Evolutionary conservation across 768 basidiomycete genomes (phyloP), one percentile per base, ranked within the genome.

Genomic region (Tubosaeta brunneosetosa): DNA sequence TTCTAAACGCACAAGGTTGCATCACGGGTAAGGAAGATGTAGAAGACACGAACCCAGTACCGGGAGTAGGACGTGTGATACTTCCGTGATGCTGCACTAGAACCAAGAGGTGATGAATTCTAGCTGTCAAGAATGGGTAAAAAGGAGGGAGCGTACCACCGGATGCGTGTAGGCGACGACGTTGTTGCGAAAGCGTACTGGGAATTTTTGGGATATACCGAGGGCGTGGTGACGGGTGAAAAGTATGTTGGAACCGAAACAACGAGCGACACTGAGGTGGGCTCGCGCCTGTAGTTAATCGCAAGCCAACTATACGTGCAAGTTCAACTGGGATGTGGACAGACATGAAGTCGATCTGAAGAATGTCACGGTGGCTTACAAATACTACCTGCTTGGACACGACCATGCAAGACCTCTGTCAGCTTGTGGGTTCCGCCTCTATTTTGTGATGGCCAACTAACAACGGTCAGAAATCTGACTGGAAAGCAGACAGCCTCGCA

Each of bases 391-490:
- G 6, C 6, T 29, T 29, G 29, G 6, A 6, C 9, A 53, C 52
- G 44, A 54, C 8, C 34, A 45, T n/a, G 42, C 42, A 26, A 19
- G 50, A 47, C 17, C 36, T 37, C 11, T 67, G 66, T 41, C 33
- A 56, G 42, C 55, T 60, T 17, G 66, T 67, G 38, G 47, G 66
- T 58, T 26, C 1, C 16, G 2, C 11, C 8, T 17, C 2, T 22
- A 1, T n/a, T 27, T 0, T 13, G 9, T 27, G 3, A 3, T 52
- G 3, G 6, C 56, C 58, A 16, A 68, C 58, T 60, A 19, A 63
- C 10, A 13, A 52, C 3, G 11, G 26, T 40, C 44, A 91, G 91
- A 74, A 81, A 48, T 85, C 90, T 67, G 85, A 93, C 68, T 81
- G 84, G 74, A 77, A 83, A 57, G 81, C 82, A 4, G 49, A 65